Evolutionary conservation across 2,329 filamentous ascomycete genomes (phyloP).

Genomic region (Epichloe brachyelytri): DNA sequence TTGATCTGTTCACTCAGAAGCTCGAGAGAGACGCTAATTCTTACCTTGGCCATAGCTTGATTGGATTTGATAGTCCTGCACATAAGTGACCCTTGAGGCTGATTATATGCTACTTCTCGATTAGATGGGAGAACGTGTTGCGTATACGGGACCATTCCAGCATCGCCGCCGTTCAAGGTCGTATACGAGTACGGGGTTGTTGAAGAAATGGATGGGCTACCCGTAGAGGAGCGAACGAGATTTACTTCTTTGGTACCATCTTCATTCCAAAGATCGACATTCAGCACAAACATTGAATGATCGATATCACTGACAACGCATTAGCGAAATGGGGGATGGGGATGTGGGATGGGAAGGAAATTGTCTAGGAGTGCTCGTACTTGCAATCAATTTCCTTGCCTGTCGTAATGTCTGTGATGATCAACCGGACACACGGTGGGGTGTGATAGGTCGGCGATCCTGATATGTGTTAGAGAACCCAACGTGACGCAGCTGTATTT

Average conservation of each 20-base stretch:
- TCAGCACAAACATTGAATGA: constrained; percentile 38
- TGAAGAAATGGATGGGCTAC: constrained; percentile 65
- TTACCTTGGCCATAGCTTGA: constrained; percentile 21
- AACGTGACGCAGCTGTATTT: not conserved
- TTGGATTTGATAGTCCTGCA: constrained; percentile 20
- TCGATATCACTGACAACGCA: constrained; percentile 21
- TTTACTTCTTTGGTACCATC: constrained; percentile 53
- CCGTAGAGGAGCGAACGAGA: constrained; percentile 49
- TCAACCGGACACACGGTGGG: constrained; percentile 82
- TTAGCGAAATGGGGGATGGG: not conserved
- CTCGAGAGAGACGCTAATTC: not conserved
- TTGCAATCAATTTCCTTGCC: constrained; percentile 74
- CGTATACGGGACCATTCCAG: constrained; percentile 15
- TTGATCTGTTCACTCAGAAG: not conserved
- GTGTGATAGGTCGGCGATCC: constrained; percentile 92
- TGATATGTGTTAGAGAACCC: constrained; percentile 22
- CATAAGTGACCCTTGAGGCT: constrained; percentile 18
- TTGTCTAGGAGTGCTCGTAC: constrained; percentile 34
- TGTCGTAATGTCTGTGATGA: constrained; percentile 62
- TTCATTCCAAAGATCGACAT: constrained; percentile 56
- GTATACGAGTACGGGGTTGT: constrained; percentile 67
- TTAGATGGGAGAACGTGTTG: constrained; percentile 25
- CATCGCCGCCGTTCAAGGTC: constrained; percentile 26
- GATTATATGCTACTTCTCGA: constrained; percentile 22
- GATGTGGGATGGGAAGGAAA: not conserved